Percentiles rank a stretch among this genome's conserved stretches.
These are phyloP conservation scores for Phytophthora tubulina DNA, from an alignment of 352 stramenopile genomes.

Conservation along the genomic window DNA sequence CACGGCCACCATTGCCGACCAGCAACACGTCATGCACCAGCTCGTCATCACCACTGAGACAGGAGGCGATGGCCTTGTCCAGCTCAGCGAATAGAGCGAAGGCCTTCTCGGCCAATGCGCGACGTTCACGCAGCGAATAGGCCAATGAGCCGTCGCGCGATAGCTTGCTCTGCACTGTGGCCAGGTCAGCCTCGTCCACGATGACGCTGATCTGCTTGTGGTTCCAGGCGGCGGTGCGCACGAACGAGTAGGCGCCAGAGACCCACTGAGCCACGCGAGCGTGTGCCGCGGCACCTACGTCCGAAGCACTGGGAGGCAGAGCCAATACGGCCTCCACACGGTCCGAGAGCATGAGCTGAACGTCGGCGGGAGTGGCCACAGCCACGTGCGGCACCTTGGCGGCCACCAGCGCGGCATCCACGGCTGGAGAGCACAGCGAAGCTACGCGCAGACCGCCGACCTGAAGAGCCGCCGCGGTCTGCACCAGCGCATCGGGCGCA, in stretches of 20 bases:
- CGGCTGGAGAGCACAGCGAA: constrained; percentile 58
- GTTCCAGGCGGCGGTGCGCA: constrained; percentile 88
- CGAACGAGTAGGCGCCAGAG: constrained; percentile 79
- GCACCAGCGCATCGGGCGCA: constrained; percentile 57
- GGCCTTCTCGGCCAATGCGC: constrained; percentile 78
- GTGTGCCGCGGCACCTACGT: constrained; percentile 46
- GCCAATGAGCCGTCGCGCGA: constrained; percentile 70
- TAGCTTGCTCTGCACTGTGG: constrained; percentile 59
- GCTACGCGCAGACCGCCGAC: constrained; percentile 66
- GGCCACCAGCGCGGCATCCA: constrained; percentile 69
- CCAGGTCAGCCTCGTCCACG: constrained; percentile 72
- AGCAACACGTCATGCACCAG: constrained; percentile 91
- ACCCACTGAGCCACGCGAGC: constrained; percentile 71
- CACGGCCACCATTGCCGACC: constrained; percentile 92
- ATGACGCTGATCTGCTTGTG: constrained; percentile 90
- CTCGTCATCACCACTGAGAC: constrained; percentile 64
- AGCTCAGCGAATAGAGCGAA: constrained; percentile 81
- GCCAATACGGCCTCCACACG: constrained; percentile 77
- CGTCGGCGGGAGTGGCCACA: constrained; percentile 68
- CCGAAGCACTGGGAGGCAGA: constrained; percentile 47
- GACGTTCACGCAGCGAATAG: constrained; percentile 78
- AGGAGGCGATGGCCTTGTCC: constrained; percentile 70
- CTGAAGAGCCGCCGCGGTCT: constrained; percentile 63
- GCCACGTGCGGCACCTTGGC: constrained; percentile 82
- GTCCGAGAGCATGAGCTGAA: constrained; percentile 76